phyloP scores from a whole-genome alignment of 2,329 filamentous ascomycete species.

The Phyllosticta citribraziliensis region DNA sequence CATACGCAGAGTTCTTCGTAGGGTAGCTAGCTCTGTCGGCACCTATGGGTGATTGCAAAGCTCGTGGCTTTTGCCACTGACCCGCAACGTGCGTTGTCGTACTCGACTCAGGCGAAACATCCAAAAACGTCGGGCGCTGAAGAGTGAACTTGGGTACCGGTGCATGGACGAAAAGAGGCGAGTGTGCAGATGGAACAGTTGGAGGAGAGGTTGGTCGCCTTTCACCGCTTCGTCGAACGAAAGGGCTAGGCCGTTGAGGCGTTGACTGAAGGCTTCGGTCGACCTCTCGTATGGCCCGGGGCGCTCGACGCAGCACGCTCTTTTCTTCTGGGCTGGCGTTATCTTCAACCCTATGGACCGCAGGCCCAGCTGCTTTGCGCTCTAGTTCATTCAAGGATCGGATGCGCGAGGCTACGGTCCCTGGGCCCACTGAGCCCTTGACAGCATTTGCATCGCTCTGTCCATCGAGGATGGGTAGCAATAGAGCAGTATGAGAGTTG shows the following conservation, averaged over 20 bases:
- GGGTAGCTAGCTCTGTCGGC: background rate
- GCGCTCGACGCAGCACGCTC: background rate
- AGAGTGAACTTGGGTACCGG: background rate
- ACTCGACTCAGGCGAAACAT: background rate
- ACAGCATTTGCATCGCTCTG: background rate
- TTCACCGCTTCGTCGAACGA: constrained; percentile 1
- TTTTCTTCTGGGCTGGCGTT: background rate
- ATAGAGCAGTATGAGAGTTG: background rate
- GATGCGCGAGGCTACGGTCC: constrained; percentile 9
- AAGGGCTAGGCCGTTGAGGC: background rate
- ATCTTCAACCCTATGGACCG: background rate
- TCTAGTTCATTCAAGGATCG: constrained; percentile 3
- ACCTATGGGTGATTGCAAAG: background rate
- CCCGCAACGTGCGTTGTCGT: background rate
- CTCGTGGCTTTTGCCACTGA: background rate
- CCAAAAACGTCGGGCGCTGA: constrained; percentile 4
- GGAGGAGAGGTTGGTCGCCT: background rate
- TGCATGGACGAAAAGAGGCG: background rate
- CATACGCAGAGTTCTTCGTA: background rate
- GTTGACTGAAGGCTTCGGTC: background rate
- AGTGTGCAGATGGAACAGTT: background rate
- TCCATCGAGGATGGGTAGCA: background rate
- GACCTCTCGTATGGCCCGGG: background rate
- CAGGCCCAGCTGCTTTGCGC: background rate
- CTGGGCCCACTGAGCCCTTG: background rate